Conservation (phyloP, 2,329 filamentous ascomycete species). For the Colletotrichum tanaceti region DNA sequence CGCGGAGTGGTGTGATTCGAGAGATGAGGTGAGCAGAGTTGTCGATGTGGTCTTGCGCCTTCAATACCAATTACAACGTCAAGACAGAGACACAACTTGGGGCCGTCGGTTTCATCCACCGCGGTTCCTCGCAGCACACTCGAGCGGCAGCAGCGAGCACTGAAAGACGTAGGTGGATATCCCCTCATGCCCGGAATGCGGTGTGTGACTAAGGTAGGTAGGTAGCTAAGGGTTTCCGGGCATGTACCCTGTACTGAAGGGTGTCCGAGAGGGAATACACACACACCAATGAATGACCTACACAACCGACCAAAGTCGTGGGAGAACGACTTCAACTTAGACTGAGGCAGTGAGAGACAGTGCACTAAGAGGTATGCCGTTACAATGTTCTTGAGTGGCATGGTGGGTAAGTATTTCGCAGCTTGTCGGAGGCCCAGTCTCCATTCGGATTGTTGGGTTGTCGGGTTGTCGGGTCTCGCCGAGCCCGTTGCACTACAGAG, state of each 20-base stretch:
- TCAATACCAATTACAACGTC: background rate
- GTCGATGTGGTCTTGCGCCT: background rate
- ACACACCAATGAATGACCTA: background rate
- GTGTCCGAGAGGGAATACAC: background rate
- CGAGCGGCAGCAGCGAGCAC: background rate
- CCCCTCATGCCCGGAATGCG: background rate
- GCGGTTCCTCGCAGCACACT: background rate
- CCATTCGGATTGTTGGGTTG: background rate
- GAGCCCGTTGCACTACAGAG: background rate
- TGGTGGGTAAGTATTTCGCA: background rate
- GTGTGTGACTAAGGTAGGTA: background rate
- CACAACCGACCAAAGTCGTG: background rate
- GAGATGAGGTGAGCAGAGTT: background rate
- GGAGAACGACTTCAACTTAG: too few species aligned
- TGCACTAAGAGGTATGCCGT: background rate
- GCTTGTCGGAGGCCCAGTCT: background rate
- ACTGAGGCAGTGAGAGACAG: background rate
- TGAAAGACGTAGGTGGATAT: background rate
- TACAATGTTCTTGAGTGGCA: background rate
- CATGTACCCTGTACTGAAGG: background rate
- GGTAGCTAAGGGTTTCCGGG: background rate
- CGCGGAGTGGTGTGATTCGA: conserved; percentile 5
- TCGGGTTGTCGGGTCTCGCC: background rate
- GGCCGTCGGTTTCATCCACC: background rate
- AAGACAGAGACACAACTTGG: background rate